Conservation (phyloP, 2,329 filamentous ascomycete genomes). For the Microdochium nivale region DNA sequence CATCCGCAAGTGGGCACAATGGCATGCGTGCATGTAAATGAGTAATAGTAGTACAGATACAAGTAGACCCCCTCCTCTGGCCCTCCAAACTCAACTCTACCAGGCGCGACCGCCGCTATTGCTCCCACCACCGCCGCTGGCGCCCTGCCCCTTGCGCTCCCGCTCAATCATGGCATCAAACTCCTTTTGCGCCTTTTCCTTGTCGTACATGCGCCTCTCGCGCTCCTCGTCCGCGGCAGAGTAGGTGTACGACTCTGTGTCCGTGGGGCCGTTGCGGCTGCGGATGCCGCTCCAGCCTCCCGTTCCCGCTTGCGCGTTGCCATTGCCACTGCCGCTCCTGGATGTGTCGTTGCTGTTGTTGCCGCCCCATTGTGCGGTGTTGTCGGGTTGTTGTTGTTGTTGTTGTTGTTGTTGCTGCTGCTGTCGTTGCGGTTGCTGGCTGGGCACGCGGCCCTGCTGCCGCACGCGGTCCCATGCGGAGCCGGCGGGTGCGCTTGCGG, state of each 20-base stretch:
- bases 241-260: constrained; percentile 24
- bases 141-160: constrained; percentile 17
- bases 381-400: constrained; percentile 4
- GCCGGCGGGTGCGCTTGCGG: constrained; percentile 8
- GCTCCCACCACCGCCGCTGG: not conserved
- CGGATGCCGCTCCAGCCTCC: constrained; percentile 14
- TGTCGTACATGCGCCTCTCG: constrained; percentile 24
- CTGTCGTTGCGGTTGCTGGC: not conserved
- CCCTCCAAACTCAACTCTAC: not conserved
- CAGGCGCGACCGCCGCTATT: not conserved
- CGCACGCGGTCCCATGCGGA: constrained; percentile 38
- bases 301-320: constrained; percentile 1
- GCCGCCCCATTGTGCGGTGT: constrained; percentile 10
- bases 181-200: constrained; percentile 38
- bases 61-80: no score
- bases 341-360: constrained; percentile 4
- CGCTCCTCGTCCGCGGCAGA: constrained; percentile 26
- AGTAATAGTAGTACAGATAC: no score
- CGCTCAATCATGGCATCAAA: constrained; percentile 40
- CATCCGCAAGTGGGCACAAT: no score
- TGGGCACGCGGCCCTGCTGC: constrained; percentile 19
- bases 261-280: constrained; percentile 8
- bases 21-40: no score
- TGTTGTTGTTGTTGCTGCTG: constrained; percentile 4
- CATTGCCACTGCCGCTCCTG: constrained; percentile 2